Percentiles rank a stretch among this genome's conserved stretches.
Conservation (phyloP, 2,329 filamentous ascomycete species). For the Leptosphaerulina australis region DNA sequence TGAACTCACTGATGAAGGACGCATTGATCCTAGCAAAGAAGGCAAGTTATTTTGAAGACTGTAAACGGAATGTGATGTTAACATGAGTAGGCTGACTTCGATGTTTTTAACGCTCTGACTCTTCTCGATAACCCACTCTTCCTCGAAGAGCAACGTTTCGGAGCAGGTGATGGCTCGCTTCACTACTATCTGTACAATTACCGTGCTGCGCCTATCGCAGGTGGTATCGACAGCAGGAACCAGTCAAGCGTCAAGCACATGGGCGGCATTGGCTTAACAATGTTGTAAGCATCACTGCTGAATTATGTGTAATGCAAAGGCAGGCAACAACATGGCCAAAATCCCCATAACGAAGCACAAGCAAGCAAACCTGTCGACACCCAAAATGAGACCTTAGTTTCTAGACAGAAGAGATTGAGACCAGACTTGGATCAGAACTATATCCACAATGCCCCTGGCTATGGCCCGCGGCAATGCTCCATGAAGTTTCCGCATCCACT, state of each 20-base stretch:
- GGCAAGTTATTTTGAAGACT: conserved; percentile 46
- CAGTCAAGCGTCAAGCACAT: conserved; percentile 75
- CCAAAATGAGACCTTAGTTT: too few relatives aligned
- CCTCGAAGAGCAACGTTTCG: conserved; percentile 92
- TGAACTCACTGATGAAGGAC: conserved; percentile 82
- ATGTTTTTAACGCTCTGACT: conserved; percentile 95
- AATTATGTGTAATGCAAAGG: too few relatives aligned
- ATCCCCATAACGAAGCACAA: too few relatives aligned
- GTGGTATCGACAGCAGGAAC: conserved; percentile 82
- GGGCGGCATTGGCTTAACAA: conserved; percentile 89
- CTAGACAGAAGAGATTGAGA: too few relatives aligned
- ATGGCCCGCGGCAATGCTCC: too few relatives aligned
- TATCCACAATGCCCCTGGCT: too few relatives aligned
- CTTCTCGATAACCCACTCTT: conserved; percentile 94
- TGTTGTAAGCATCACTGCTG: too few relatives aligned
- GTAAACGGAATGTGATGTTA: conserved; percentile 3
- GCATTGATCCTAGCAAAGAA: conserved; percentile 86
- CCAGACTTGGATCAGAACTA: too few relatives aligned
- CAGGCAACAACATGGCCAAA: too few relatives aligned
- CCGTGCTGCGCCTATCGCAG: conserved; percentile 80
- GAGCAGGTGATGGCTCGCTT: conserved; percentile 88
- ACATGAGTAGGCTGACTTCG: conserved; percentile 69
- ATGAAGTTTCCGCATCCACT: too few relatives aligned
- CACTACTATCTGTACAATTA: conserved; percentile 99
- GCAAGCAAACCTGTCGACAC: too few relatives aligned